Base-by-base conservation (phyloP, 768 basidiomycete species). In the Calocera viscosa region DNA sequence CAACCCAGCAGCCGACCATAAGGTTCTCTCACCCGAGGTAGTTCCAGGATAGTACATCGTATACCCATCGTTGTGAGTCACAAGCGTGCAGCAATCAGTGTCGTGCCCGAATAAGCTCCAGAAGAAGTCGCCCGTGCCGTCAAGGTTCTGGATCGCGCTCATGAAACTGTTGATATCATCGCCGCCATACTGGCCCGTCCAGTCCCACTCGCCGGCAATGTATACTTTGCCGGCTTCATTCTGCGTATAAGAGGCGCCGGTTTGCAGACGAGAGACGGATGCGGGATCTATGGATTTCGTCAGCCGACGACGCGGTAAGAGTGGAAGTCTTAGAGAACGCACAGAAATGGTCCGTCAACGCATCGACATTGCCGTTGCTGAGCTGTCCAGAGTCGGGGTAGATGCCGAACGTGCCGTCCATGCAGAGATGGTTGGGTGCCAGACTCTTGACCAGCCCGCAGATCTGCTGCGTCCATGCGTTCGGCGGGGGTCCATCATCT, bases 181-280 rank as follows among this genome's bases (percentile, higher is more conserved):
- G 28, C 71, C 71, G 2, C 71, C 71, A 47, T 70, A 66, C 66
- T 67, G 38, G 7, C 65, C 64, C 0, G 71, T 72, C 71, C 71
- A 72, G 63, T 72, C 71, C 64, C 67, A 67, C 35, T 72, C 71
- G 35, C 71, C 71, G 39, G 70, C 70, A 64, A 41, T 70, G 49
- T 68, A 72, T 35, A 68, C 64, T 49, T 72, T 72, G 2, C 53
- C 53, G 14, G 43, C 49, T 39, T 68, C 43, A 2, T 41, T n/a
- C 8, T 47, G 26, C 63, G 70, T 66, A 64, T 65, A 68, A 0
- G 28, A 49, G 0, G 33, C n/a, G 40, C 70, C 71, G 65, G 70
- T 72, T 26, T 49, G 32, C 33, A 72, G 67, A 1, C 70, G 68
- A 1, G 16, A 10, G 1, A 24, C 2, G 26, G 17, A 1, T 0